phyloP scores from a whole-genome alignment of 208 protist species.

The Wallacemonas sp. region DNA sequence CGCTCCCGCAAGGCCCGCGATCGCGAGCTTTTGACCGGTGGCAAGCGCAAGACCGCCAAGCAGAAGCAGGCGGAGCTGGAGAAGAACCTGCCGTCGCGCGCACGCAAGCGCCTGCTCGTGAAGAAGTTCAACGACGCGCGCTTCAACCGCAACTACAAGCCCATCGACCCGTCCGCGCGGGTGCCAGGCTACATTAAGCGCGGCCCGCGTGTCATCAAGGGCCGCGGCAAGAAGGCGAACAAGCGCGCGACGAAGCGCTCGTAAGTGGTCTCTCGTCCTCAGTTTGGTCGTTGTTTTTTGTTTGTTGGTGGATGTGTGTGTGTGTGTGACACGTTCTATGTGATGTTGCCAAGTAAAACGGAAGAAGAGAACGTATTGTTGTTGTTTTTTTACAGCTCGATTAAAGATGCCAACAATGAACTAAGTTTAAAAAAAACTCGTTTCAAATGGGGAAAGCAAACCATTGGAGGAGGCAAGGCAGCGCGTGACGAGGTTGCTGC shows the following conservation, averaged over 20 bases:
- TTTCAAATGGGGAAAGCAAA: neutral
- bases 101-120: conserved; percentile 56
- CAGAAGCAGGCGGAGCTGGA: conserved; percentile 21
- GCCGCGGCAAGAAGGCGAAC: conserved; percentile 84
- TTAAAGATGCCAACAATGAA: neutral
- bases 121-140: conserved; percentile 77
- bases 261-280: neutral
- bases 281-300: neutral
- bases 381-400: too few relatives aligned
- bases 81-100: conserved; percentile 55
- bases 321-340: neutral
- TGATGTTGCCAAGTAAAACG: conserved; percentile 7
- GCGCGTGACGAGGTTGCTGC: too few relatives aligned
- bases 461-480: neutral
- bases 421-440: neutral
- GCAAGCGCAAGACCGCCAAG: conserved; percentile 12
- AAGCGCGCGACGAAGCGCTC: conserved; percentile 71
- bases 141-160: conserved; percentile 88
- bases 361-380: conserved; percentile 12
- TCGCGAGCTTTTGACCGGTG: conserved; percentile 68
- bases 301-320: neutral
- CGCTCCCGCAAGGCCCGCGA: conserved; percentile 51
- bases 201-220: conserved; percentile 71
- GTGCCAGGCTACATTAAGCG: conserved; percentile 87
- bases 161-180: conserved; percentile 62